These are phyloP conservation scores for Stephania yunnanensis DNA, from an alignment of 164 flowering plant species.

Conservation along the genomic window DNA sequence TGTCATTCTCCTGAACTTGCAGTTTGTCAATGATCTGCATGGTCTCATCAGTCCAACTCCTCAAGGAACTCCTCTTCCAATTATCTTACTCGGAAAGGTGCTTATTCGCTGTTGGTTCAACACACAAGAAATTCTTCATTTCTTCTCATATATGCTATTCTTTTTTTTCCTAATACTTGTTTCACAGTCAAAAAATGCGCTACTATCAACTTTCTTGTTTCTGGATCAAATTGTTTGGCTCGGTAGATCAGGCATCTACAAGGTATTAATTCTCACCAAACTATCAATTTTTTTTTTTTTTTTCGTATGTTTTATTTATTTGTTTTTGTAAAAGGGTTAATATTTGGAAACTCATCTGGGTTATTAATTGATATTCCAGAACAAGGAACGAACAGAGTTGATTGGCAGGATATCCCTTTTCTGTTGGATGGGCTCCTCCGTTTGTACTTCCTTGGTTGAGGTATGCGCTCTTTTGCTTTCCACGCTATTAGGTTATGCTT, in stretches of 20 bases:
- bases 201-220: constrained; percentile 88
- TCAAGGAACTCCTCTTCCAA: constrained; percentile 89
- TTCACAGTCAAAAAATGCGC: constrained; percentile 88
- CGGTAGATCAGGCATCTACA: constrained; percentile 83
- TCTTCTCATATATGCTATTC: not conserved
- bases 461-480: constrained; percentile 29
- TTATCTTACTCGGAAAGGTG: constrained; percentile 91
- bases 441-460: constrained; percentile 78
- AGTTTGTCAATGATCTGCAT: constrained; percentile 97
- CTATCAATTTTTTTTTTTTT: not conserved
- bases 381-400: constrained; percentile 84
- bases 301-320: not conserved
- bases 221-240: constrained; percentile 99
- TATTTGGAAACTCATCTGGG: not conserved
- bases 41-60: constrained; percentile 86
- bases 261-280: constrained; percentile 37
- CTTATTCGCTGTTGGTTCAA: not conserved
- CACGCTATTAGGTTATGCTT: not conserved
- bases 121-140: not conserved
- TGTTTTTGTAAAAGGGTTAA: not conserved
- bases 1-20: constrained; percentile 24
- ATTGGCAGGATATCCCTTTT: constrained; percentile 85
- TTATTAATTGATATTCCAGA: constrained; percentile 28
- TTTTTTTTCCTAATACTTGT: constrained; percentile 1
- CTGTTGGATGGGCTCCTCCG: constrained; percentile 93